These are phyloP conservation scores for Pythium rhizo-oryzae DNA, from an alignment of 352 stramenopile genomes.

Conservation along the genomic window DNA sequence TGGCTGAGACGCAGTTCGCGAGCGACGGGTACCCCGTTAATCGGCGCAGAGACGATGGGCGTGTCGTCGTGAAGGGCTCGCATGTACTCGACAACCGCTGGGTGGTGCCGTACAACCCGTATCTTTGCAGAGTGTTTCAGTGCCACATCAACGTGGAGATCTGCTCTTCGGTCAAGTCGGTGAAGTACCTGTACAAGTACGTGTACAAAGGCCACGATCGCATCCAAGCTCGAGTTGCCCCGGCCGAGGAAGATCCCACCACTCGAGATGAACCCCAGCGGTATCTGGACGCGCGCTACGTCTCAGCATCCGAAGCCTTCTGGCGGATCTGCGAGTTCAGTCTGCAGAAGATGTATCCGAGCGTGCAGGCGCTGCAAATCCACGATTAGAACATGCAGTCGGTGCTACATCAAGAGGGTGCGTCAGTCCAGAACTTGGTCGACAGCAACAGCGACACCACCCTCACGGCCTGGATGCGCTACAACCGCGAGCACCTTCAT, in stretches of 20 bases:
- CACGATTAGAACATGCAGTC: constrained; percentile 4
- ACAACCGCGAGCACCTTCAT: constrained; percentile 13
- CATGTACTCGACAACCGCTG: constrained; percentile 31
- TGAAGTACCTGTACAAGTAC: constrained; percentile 71
- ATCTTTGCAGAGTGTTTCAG: too few relatives aligned
- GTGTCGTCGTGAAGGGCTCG: neutral
- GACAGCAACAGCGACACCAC: neutral
- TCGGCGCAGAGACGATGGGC: neutral
- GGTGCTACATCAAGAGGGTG: constrained; percentile 1
- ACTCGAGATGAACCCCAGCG: constrained; percentile 30
- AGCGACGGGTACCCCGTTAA: constrained; percentile 4
- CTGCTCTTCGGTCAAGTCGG: too few relatives aligned
- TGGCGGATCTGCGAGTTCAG: constrained; percentile 26
- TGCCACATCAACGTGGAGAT: too few relatives aligned
- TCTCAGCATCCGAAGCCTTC: constrained; percentile 37
- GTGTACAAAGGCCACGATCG: constrained; percentile 42
- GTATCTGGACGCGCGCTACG: constrained; percentile 34
- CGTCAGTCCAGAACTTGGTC: neutral
- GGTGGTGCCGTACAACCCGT: too few relatives aligned
- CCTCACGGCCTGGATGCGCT: constrained; percentile 11
- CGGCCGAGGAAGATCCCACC: neutral
- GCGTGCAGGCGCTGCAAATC: constrained; percentile 2
- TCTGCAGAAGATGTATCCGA: constrained; percentile 1
- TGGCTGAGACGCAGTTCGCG: neutral
- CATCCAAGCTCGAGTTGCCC: neutral